Conservation (phyloP, 192 early-diverging fungal species). For the Allomyces macrogynus region DNA sequence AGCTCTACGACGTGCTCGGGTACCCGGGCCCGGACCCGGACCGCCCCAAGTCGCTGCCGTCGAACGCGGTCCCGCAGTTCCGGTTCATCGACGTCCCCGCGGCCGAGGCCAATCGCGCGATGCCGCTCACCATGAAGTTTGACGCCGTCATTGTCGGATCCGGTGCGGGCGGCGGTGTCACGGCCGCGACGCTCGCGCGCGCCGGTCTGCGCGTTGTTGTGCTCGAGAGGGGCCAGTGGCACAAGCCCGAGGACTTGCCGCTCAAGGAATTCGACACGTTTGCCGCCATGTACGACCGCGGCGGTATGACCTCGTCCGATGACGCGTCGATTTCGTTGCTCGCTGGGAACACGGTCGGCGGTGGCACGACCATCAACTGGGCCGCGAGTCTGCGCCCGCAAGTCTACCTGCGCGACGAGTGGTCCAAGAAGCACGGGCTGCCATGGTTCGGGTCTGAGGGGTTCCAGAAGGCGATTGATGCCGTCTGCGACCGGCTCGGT, state of each 20-base stretch:
- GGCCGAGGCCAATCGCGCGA: slow-evolving; percentile 9
- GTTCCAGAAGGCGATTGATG: slow-evolving; percentile 29
- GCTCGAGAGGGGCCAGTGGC: slow-evolving; percentile 48
- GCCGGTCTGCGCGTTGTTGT: slow-evolving; percentile 47
- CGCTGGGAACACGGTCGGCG: slow-evolving; percentile 49
- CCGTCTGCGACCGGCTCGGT: slow-evolving; percentile 30
- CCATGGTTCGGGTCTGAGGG: slow-evolving; percentile 30
- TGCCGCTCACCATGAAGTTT: slow-evolving; percentile 6
- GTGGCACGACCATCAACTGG: slow-evolving; percentile 58
- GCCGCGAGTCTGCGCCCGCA: slow-evolving; percentile 31
- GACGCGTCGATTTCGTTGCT: slow-evolving; percentile 34
- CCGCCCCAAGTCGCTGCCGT: not conserved
- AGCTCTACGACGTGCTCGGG: not conserved
- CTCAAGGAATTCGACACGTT: slow-evolving; percentile 27
- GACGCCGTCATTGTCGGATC: slow-evolving; percentile 52
- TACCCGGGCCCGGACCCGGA: not conserved
- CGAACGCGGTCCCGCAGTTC: slow-evolving; percentile 21
- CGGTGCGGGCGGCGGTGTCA: slow-evolving; percentile 48
- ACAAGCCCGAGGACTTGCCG: slow-evolving; percentile 25
- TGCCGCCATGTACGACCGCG: slow-evolving; percentile 30
- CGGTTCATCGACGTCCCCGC: slow-evolving; percentile 26
- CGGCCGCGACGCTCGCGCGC: slow-evolving; percentile 40
- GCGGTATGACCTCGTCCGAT: slow-evolving; percentile 19
- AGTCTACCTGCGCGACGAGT: slow-evolving; percentile 46
- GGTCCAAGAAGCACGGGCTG: slow-evolving; percentile 35